Conservation (phyloP, 495 filamentous ascomycete species). For the Astrothelium subdiscretum region DNA sequence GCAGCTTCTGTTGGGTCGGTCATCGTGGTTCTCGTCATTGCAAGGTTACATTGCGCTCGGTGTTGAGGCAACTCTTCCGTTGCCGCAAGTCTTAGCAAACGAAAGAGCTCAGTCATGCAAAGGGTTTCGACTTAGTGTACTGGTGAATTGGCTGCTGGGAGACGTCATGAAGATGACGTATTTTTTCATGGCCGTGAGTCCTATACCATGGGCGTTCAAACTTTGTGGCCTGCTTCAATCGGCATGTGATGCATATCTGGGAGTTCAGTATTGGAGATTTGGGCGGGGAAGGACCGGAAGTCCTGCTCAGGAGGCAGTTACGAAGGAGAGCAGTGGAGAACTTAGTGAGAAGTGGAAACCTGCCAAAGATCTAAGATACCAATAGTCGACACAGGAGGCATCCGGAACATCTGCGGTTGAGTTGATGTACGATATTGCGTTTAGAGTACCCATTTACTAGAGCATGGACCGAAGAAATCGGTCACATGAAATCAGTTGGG, state of each 20-base stretch:
- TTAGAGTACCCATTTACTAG: neutral
- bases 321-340: neutral
- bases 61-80: conserved; percentile 77
- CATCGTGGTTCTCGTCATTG: conserved; percentile 53
- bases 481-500: neutral
- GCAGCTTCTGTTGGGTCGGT: conserved; percentile 59
- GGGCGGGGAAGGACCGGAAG: conserved; percentile 28
- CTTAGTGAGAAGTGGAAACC: neutral
- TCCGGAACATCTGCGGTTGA: neutral
- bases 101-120: conserved; percentile 66
- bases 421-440: neutral
- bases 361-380: neutral
- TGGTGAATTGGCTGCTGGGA: conserved; percentile 79
- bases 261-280: conserved; percentile 76
- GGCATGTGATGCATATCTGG: conserved; percentile 69
- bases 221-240: conserved; percentile 88
- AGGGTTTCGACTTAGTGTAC: conserved; percentile 77
- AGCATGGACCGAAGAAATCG: neutral
- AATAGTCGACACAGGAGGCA: neutral
- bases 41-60: conserved; percentile 78
- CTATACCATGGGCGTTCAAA: conserved; percentile 83
- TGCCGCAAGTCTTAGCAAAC: conserved; percentile 83
- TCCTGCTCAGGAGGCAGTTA: neutral
- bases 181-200: conserved; percentile 52
- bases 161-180: conserved; percentile 94